Conservation (phyloP, 163 green algal genomes). For the Prototheca cutis region DNA sequence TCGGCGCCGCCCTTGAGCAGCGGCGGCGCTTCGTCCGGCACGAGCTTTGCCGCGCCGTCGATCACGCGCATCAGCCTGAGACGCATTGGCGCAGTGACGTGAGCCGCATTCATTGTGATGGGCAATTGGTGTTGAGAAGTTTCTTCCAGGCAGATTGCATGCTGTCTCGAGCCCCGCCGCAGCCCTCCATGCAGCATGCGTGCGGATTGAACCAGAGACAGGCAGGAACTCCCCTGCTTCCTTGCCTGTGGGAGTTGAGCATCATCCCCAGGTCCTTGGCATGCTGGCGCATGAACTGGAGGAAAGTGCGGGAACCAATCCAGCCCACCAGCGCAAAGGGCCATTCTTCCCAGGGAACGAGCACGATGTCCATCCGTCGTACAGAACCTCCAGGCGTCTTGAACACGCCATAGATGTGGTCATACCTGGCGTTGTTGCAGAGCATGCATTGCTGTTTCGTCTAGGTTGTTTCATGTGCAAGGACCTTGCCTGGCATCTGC, state of each 20-base stretch:
- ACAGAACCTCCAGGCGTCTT: conserved; percentile 6
- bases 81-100: no score
- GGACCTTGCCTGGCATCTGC: no score
- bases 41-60: conserved; percentile 1
- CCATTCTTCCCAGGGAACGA: conserved; percentile 13
- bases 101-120: no score
- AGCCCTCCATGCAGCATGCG: background rate
- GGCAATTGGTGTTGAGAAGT: background rate
- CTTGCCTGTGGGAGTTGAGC: conserved; percentile 20
- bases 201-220: background rate
- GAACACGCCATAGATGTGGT: conserved; percentile 26
- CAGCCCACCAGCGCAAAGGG: conserved; percentile 22
- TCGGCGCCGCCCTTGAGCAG: background rate
- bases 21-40: conserved; percentile 23
- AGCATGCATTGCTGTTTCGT: no score
- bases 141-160: no score
- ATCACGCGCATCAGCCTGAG: conserved; percentile 21
- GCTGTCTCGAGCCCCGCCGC: no score
- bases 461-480: no score
- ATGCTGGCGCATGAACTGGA: conserved; percentile 21
- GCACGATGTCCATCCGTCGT: conserved; percentile 28
- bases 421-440: conserved; percentile 13
- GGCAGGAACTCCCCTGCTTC: background rate
- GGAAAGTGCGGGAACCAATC: conserved; percentile 22
- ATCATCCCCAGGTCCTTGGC: conserved; percentile 14